These are phyloP conservation scores for Gonapodya prolifera DNA, from an alignment of 192 early-diverging fungal species.

Conservation along the genomic window DNA sequence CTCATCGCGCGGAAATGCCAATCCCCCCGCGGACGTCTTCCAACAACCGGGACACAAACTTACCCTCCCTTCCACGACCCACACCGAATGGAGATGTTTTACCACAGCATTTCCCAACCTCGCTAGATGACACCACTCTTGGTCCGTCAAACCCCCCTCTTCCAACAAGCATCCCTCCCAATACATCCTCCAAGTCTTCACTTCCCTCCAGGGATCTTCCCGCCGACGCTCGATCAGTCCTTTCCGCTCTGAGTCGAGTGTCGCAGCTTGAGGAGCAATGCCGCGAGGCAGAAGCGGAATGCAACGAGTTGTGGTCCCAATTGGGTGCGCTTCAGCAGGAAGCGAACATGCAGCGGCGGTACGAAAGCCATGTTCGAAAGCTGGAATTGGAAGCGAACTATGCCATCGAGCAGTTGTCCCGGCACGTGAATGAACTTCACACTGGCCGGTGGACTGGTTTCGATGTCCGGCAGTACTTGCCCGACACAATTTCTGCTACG, in stretches of 20 bases:
- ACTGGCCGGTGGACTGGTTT: background rate
- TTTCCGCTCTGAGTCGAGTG: background rate
- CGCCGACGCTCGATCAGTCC: background rate
- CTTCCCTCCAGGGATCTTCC: too few species aligned
- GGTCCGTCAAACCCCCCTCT: too few species aligned
- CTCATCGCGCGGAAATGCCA: too few species aligned
- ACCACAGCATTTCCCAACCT: too few species aligned
- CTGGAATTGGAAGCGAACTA: background rate
- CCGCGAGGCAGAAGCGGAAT: background rate
- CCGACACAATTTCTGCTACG: background rate
- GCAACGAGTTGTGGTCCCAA: background rate
- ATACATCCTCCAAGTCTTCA: too few species aligned
- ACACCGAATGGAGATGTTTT: too few species aligned
- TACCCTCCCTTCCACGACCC: too few species aligned
- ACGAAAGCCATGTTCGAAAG: background rate
- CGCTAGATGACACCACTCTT: too few species aligned
- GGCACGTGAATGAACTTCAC: background rate
- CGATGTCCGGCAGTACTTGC: background rate
- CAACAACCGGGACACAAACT: too few species aligned
- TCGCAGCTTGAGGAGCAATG: background rate
- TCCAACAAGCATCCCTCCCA: too few species aligned
- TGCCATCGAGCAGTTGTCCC: background rate
- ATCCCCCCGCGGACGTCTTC: too few species aligned
- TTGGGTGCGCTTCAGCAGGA: background rate
- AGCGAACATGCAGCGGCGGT: background rate